Base-by-base conservation (phyloP, 805 yeast genomes). In the Phaffomyces thermotolerans region DNA sequence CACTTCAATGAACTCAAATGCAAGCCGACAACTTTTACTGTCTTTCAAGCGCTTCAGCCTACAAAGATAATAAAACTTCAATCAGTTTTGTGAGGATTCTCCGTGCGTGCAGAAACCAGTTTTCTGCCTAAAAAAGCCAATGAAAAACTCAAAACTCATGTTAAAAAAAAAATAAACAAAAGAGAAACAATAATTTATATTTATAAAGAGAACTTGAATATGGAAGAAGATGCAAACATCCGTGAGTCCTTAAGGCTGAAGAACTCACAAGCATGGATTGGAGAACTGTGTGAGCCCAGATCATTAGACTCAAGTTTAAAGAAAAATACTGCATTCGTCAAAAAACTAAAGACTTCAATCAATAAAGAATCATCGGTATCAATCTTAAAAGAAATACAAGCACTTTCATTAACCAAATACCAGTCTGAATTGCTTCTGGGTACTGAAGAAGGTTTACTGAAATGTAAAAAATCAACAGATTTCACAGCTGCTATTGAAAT, bases 321-420 rank as follows among this genome's bases (percentile, higher is more conserved):
- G 67, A 85, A 82, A 59, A 86, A 90, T 57, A 78, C 87, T 4
- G 83, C 88, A 0, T 84, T 86, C 55, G 79, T 88, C 40, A 84
- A 81, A 58, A 83, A 82, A 52, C 57, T 89, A 41, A 73, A 80
- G 49, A 67, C 73, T 3, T 68, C 80, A 2, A 60, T 88, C 22
- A 73, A 67, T 33, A 71, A 70, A 34, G 90, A 81, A 7, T 71
- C 71, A 34, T 61, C 62, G 44, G 52, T 58, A 2, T 57, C 71
- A 8, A 61, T 84, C 2, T 46, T 86, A 33, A 74, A 76, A 42
- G 95, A 87, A 45, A 70, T 89, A 36, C 55, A 64, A 4, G 68
- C 79, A 9, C 64, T 84, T 5, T 76, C 90, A 2, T 64, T 90
- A 39, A 86, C 77, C 43, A 87, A 85, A 57, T 89, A 86, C 60